Evolutionary conservation across 176 grass and related monocot genomes (phyloP).

Genomic region (Poa pratensis): DNA sequence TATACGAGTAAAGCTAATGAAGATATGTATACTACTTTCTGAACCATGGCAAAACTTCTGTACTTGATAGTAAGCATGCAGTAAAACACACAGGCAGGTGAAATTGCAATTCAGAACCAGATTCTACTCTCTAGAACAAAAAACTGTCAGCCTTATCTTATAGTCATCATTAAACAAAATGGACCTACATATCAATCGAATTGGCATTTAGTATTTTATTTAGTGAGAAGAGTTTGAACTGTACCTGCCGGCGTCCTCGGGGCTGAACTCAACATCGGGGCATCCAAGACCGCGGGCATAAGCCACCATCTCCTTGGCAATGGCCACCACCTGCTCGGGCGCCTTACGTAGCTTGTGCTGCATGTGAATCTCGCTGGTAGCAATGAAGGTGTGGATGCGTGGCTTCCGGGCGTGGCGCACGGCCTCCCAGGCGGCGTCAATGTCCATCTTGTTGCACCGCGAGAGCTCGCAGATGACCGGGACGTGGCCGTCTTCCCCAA

Average conservation of each 20-base stretch:
- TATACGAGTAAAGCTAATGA: neutral
- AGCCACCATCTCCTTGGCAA: conserved; percentile 76
- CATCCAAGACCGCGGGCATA: conserved; percentile 88
- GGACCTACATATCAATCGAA: neutral
- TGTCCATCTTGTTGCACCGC: conserved; percentile 72
- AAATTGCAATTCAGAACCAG: neutral
- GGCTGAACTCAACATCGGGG: conserved; percentile 84
- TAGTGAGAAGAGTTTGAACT: neutral
- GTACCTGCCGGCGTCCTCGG: conserved; percentile 94
- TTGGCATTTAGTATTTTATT: neutral
- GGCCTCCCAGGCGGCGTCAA: conserved; percentile 92
- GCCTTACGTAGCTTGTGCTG: conserved; percentile 76
- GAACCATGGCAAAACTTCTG: neutral
- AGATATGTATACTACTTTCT: neutral
- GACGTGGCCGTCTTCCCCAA: conserved; percentile 60
- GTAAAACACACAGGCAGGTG: neutral
- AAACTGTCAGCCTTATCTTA: neutral
- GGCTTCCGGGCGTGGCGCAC: conserved; percentile 73
- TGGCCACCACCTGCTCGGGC: conserved; percentile 60
- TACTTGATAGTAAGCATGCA: neutral
- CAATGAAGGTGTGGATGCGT: conserved; percentile 83
- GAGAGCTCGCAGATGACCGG: conserved; percentile 89
- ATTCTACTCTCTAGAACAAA: neutral
- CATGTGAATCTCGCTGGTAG: conserved; percentile 95
- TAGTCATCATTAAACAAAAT: neutral